A percentile compares a stretch with the other conserved stretches of the same genome.
Conservation (phyloP, 148 eudicot genomes). For the Persicaria tinctoria region DNA sequence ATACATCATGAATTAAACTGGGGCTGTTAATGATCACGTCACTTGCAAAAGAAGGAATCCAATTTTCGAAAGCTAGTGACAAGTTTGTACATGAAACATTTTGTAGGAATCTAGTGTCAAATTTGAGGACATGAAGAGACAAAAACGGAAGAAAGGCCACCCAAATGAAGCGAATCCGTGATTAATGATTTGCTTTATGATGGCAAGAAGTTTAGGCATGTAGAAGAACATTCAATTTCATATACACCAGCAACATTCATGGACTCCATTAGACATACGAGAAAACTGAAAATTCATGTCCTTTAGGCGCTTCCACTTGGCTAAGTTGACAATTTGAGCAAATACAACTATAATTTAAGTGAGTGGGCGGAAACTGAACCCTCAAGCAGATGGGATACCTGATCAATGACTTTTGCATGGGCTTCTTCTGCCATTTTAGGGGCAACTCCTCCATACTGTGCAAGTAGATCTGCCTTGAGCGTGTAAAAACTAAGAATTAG, state of each 20-base stretch:
- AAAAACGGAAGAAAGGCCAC: background rate
- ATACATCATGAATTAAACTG: background rate
- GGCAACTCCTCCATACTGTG: conserved; percentile 86
- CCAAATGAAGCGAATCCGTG: background rate
- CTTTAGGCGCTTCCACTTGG: background rate
- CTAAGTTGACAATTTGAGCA: background rate
- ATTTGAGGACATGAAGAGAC: background rate
- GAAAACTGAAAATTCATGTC: background rate
- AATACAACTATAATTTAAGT: background rate
- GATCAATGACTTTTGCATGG: conserved; percentile 71
- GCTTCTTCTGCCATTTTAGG: conserved; percentile 99
- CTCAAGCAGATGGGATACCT: conserved; percentile 36
- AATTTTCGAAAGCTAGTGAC: background rate
- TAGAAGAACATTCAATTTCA: background rate
- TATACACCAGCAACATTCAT: background rate
- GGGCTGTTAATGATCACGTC: background rate
- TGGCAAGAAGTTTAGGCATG: background rate
- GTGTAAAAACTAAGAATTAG: conserved; percentile 18
- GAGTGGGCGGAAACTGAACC: background rate
- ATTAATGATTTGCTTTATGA: background rate
- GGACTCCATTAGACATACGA: background rate
- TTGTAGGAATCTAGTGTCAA: background rate
- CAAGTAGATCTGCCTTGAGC: conserved; percentile 94
- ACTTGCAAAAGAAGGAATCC: background rate
- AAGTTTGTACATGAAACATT: background rate